Evolutionary conservation across 2,329 filamentous ascomycete species (phyloP).

Genomic region (Paecilomyces fulvus): DNA sequence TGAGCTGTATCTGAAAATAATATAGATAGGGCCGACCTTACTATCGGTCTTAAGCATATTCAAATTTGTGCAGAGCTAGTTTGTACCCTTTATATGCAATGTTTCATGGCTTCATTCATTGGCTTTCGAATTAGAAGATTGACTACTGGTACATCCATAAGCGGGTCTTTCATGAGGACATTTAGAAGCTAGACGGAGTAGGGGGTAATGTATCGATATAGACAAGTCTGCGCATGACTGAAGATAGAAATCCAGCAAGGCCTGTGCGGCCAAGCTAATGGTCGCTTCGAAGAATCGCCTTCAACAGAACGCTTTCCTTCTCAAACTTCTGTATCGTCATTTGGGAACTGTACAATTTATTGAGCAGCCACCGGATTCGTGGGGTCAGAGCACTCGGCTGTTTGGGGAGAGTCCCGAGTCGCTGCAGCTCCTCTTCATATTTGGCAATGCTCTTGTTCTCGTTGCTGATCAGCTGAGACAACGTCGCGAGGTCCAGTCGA

Average conservation of each 20-base stretch:
- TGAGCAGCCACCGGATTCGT: conserved; percentile 63
- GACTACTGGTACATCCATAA: background rate
- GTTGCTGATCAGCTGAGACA: conserved; percentile 60
- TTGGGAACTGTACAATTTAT: conserved; percentile 67
- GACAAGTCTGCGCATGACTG: background rate
- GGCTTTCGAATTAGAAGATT: background rate
- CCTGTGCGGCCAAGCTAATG: conserved; percentile 23
- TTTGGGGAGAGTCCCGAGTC: conserved; percentile 62
- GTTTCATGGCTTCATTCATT: background rate
- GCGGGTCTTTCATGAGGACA: background rate
- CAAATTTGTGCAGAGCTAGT: background rate
- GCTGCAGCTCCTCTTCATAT: conserved; percentile 65
- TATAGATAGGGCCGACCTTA: background rate
- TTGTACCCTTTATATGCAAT: background rate
- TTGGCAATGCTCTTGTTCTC: conserved; percentile 70
- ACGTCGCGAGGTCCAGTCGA: conserved; percentile 62
- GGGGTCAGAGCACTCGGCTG: conserved; percentile 60
- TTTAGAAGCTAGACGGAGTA: background rate
- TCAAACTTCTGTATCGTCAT: conserved; percentile 66
- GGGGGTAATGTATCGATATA: background rate
- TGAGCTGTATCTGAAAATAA: background rate
- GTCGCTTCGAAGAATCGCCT: conserved; percentile 58
- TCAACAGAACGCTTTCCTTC: conserved; percentile 59
- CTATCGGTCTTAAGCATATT: no score
- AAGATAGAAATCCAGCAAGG: background rate